These are phyloP conservation scores for Entophlyctis luteolus DNA, from an alignment of 192 early-diverging fungal species.

Conservation along the genomic window DNA sequence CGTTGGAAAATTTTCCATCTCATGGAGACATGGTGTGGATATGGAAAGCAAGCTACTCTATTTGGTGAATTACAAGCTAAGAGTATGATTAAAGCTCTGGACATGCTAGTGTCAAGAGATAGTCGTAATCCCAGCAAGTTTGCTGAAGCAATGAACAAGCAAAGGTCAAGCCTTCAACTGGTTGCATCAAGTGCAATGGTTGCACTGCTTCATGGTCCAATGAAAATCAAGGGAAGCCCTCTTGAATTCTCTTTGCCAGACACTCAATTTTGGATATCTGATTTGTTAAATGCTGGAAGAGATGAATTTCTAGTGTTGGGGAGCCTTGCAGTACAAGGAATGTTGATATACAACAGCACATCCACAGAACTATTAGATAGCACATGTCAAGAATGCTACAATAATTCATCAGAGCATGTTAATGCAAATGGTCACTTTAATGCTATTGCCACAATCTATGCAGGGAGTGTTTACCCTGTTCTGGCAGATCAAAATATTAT, in stretches of 20 bases:
- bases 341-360: slow-evolving; percentile 53
- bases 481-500: neutral
- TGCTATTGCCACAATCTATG: slow-evolving; percentile 69
- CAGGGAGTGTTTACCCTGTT: slow-evolving; percentile 8
- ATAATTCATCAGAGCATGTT: slow-evolving; percentile 50
- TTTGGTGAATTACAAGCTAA: slow-evolving; percentile 62
- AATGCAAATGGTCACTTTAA: slow-evolving; percentile 59
- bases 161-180: slow-evolving; percentile 70
- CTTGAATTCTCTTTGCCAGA: slow-evolving; percentile 36
- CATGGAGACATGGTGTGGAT: slow-evolving; percentile 91
- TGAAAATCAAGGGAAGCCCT: slow-evolving; percentile 19
- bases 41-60: slow-evolving; percentile 57
- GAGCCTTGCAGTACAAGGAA: slow-evolving; percentile 62
- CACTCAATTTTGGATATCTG: slow-evolving; percentile 41
- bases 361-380: slow-evolving; percentile 55
- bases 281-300: slow-evolving; percentile 39
- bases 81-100: slow-evolving; percentile 66
- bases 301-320: slow-evolving; percentile 43
- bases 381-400: slow-evolving; percentile 70
- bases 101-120: slow-evolving; percentile 61
- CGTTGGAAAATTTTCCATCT: slow-evolving; percentile 73
- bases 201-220: slow-evolving; percentile 62
- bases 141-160: slow-evolving; percentile 68
- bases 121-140: slow-evolving; percentile 58
- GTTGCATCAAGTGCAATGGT: slow-evolving; percentile 88